Evolutionary conservation across 1,284 basidiomycete species (phyloP), one percentile per base, ranked within the genome.

Genomic region (Violaceomyces palustris): DNA sequence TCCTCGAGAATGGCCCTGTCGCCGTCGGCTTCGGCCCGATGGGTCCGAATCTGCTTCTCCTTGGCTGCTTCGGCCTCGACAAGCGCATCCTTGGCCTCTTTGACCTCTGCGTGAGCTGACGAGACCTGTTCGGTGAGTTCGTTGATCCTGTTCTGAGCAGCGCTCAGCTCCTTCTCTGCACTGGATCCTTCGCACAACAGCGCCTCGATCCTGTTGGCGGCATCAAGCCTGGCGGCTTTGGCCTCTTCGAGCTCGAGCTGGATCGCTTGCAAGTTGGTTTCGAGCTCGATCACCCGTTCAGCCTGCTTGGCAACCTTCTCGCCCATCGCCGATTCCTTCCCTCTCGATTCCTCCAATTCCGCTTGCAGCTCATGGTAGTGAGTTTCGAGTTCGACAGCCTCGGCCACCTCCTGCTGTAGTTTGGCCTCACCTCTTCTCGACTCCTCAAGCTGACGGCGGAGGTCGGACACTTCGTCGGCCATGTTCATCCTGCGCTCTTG

Each of bases 1-100:
- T 67, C 67, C 39, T 69, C 67, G 22, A 69, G 35, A 14, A 69
- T 69, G 7, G 66, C 66, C 6, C 64, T 58, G 38, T 69, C 66
- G 4, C 64, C 61, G 28, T 69, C 66, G 6, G 64, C 64, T 40
- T 69, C 66, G 14, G 64, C 66, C 15, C 64, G 55, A 34, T 64
- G 50, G 6, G 54, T 52, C 10, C 66, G 50, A 10, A 69, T 53
- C 25, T 59, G 53, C 9, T 53, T 50, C 31, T 69, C 66, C 27
- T 57, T 60, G 26, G 51, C 42, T 3, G 40, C 42, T 28, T 69
- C 66, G 30, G 60, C 53, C 29, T 69, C 64, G 1, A 51, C 43
- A 18, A 55, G 50, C 6, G 56, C 39, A 26, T 67, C 61, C 12
- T 55, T 40, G 3, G 53, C 63, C 35, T 60, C 55, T 15, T 56